phyloP scores from a whole-genome alignment of 345 rosid species.

The Salix dunnii region DNA sequence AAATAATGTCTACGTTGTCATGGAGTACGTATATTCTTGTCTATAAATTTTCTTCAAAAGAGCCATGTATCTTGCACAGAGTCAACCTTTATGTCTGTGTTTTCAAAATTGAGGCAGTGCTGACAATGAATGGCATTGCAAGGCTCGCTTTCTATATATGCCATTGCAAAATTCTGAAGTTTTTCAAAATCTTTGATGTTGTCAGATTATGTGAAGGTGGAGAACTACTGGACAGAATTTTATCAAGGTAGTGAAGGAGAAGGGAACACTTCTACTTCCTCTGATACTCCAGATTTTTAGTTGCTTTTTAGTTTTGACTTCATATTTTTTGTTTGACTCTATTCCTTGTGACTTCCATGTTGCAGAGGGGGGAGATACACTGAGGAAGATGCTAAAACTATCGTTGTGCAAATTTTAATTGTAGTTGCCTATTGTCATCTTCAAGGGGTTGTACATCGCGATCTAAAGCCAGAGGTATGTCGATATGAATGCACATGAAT shows the following conservation, averaged over 20 bases:
- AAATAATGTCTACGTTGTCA: constrained; percentile 65
- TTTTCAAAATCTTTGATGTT: not conserved
- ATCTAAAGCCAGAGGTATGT: constrained; percentile 86
- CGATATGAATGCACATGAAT: not conserved
- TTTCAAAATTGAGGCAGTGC: too few species aligned
- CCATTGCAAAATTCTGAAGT: not conserved
- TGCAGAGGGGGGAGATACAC: constrained; percentile 87
- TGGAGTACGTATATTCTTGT: constrained; percentile 58
- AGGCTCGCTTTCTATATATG: not conserved
- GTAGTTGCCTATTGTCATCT: constrained; percentile 91
- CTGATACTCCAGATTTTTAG: not conserved
- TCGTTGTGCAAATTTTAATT: constrained; percentile 65
- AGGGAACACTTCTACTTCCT: not conserved
- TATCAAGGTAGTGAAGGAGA: constrained; percentile 51
- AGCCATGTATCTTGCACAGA: not conserved
- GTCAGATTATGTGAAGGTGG: constrained; percentile 95
- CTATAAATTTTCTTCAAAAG: too few species aligned
- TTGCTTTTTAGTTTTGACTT: not conserved
- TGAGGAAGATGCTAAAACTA: constrained; percentile 75
- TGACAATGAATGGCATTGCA: too few species aligned
- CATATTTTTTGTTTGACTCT: constrained; percentile 11
- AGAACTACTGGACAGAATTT: constrained; percentile 81
- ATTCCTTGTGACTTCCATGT: constrained; percentile 8
- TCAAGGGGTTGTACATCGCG: constrained; percentile 96
- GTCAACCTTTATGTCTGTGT: not conserved